Evolutionary conservation across 148 eudicot genomes (phyloP), one percentile per base, ranked within the genome.

Genomic region (Amaranthus palmeri): DNA sequence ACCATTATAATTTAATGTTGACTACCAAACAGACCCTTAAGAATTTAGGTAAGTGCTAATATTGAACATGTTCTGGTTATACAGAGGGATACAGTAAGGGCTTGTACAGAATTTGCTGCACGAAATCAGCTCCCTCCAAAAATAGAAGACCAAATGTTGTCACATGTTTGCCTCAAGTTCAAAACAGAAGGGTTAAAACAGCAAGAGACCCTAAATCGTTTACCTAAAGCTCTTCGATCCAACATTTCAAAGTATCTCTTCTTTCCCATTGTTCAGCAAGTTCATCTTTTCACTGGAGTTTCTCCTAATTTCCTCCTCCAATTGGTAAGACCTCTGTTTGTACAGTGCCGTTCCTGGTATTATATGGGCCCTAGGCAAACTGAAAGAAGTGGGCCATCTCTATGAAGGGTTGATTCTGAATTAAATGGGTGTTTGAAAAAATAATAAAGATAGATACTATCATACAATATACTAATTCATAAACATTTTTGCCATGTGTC

Each of bases 101-200:
- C 92, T 14, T 88, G 92, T 61, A 83, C 86, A 54, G 92, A 87
- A 62, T 95, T 95, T 51, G 78, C 93, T 2, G 81, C 82, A 60
- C 73, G 97, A 53, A 89, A 95, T 59, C 93, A 86, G 69, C 74
- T 95, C 77, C 96, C 99, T 10, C 73, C 82, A 0, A 70, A 51
- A 8, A 74, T 95, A 55, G 85, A 86, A 50, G 93, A 95, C 45
- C 96, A 91, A 72, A 78, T 95, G 71, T 64, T 95, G 68, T 86
- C 99, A 58, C 99, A 88, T n/a, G 47, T 74, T 17, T 73, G 77
- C 72, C 88, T 93, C 54, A 86, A 85, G 81, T 89, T 83, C 88
- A 89, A 84, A 78, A 86, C 97, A 61, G 91, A 95, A 72, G 88
- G 85, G 45, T 55, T 91, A 68, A 88, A 91, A 69, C 97, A 91